Evolutionary conservation across 1,139 yeast genomes (phyloP).

Genomic region (Pneumocystis oryctolagi): DNA sequence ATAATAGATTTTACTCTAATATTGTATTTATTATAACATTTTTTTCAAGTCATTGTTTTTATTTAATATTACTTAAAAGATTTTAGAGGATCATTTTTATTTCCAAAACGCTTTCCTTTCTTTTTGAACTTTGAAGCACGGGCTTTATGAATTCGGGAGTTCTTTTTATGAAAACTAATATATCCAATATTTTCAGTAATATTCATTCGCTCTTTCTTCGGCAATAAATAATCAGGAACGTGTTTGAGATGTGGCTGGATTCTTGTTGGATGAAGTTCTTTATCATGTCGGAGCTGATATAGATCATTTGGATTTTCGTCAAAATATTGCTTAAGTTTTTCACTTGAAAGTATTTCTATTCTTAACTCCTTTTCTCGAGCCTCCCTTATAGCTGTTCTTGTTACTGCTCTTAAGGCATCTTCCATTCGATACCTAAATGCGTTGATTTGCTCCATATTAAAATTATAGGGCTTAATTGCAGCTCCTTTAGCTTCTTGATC

Average conservation of each 20-base stretch:
- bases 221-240: slow-evolving; percentile 82
- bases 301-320: slow-evolving; percentile 97
- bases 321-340: slow-evolving; percentile 81
- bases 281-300: slow-evolving; percentile 72
- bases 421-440: slow-evolving; percentile 94
- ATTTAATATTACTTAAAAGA: slow-evolving; percentile 29
- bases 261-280: slow-evolving; percentile 47
- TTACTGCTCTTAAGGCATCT: slow-evolving; percentile 92
- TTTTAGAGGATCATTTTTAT: slow-evolving; percentile 58
- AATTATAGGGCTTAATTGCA: slow-evolving; percentile 53
- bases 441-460: slow-evolving; percentile 84
- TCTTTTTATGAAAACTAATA: slow-evolving; percentile 57
- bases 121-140: slow-evolving; percentile 30
- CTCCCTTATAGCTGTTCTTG: slow-evolving; percentile 77
- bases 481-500: slow-evolving; percentile 46
- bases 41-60: too few species aligned
- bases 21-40: background rate
- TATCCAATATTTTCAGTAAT: slow-evolving; percentile 44
- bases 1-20: background rate
- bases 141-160: slow-evolving; percentile 31
- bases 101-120: slow-evolving; percentile 22
- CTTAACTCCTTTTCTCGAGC: slow-evolving; percentile 85
- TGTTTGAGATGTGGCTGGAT: slow-evolving; percentile 75
- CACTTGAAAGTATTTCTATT: slow-evolving; percentile 74
- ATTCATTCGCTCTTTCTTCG: slow-evolving; percentile 49